These are phyloP conservation scores for Symbiodinium natans DNA, from an alignment of 73 alveolate species.

Conservation along the genomic window DNA sequence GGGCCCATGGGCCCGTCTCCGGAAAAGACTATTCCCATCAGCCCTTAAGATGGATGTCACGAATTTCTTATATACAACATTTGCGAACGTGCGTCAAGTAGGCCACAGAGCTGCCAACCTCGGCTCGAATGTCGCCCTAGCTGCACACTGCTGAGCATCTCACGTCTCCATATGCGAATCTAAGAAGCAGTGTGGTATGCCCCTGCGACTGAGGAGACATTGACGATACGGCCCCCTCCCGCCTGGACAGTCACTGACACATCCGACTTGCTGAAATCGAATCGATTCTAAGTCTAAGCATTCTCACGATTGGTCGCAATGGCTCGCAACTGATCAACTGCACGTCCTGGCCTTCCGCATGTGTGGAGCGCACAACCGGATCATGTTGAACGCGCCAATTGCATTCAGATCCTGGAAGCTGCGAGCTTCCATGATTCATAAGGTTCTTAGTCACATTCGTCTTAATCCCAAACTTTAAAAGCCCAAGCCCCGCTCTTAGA, in stretches of 20 bases:
- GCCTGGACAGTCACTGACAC: background rate
- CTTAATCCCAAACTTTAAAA: too few relatives aligned
- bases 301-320: too few relatives aligned
- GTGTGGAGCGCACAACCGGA: constrained; percentile 1
- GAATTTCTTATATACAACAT: background rate
- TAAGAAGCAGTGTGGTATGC: background rate
- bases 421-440: too few relatives aligned
- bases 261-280: too few relatives aligned
- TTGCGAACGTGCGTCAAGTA: background rate
- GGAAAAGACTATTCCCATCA: too few relatives aligned
- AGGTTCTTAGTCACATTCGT: too few relatives aligned
- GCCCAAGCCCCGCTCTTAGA: too few relatives aligned
- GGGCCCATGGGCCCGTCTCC: too few relatives aligned
- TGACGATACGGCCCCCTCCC: background rate
- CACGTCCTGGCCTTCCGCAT: background rate
- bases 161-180: background rate
- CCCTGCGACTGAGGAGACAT: background rate
- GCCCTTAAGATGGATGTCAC: too few relatives aligned
- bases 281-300: too few relatives aligned
- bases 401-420: background rate
- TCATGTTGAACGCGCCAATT: background rate
- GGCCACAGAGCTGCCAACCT: constrained; percentile 18
- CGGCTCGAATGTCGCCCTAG: background rate
- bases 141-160: too few relatives aligned
- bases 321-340: background rate